A percentile compares a stretch with the other conserved stretches of the same genome.
Evolutionary conservation across 2,329 filamentous ascomycete species (phyloP).

Genomic region (Aspergillus sp.): DNA sequence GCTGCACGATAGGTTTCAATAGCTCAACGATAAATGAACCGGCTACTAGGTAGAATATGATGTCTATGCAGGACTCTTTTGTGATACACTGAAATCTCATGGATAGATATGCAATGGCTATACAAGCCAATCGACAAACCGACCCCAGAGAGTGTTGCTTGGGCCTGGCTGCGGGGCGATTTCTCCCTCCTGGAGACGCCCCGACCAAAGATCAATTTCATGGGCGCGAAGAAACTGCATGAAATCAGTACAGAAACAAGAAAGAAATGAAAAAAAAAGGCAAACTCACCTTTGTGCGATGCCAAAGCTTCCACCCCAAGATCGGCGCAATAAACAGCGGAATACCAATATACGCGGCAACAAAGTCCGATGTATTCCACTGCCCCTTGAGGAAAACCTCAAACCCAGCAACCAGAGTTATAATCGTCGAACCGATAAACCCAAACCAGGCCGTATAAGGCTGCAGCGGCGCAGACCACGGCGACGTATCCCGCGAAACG

Average conservation of each 20-base stretch:
- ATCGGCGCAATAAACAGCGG: background rate
- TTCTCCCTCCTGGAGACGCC: background rate
- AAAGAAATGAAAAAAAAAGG: background rate
- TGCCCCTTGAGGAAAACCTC: background rate
- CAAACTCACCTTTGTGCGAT: background rate
- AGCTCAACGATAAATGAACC: background rate
- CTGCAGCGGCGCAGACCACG: background rate
- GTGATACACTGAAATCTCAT: background rate
- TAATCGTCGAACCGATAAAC: background rate
- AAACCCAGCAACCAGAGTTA: background rate
- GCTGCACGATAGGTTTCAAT: background rate
- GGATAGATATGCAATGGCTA: background rate
- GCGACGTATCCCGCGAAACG: slow-evolving; percentile 17
- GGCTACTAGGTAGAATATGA: no score
- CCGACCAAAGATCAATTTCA: background rate
- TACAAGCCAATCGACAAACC: background rate
- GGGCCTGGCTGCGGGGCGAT: background rate
- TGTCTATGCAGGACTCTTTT: background rate
- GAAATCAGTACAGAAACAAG: background rate
- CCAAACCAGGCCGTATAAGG: background rate
- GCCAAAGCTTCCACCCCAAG: background rate
- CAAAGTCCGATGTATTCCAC: background rate
- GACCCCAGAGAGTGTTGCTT: background rate
- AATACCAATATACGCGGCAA: background rate
- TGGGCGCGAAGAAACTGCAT: background rate